Evolutionary conservation across 306 rosid genomes (phyloP), one percentile per base, ranked within the genome.

Genomic region (Gynostemma pentaphyllum): DNA sequence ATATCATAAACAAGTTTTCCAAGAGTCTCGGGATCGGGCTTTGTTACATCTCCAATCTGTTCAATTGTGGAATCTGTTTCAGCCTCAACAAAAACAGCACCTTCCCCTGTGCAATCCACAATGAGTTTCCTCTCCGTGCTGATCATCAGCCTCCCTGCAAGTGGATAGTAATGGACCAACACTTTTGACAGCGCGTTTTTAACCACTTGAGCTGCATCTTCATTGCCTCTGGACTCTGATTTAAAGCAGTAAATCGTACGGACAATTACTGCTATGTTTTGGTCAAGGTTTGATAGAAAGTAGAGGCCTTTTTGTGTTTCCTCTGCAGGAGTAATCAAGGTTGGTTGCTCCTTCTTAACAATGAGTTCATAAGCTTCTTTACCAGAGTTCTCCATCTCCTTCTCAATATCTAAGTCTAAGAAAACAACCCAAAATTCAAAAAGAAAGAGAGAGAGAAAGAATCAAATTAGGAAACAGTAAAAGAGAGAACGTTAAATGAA

Each of bases 11-110:
- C 85, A 16, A 92, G 79, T 78, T 84, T 81, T 21, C 84, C 87
- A 47, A 86, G 88, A 59, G 68, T 69, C 4, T 65, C 34, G 19
- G 94, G 90, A 42, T 88, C 82, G 8, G 94, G 87, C 76, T 86
- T 88, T 24, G 94, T 82, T 19, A 81, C 82, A 51, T 88, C 96
- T 48, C 94, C 94, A 8, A 92, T 68, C 70, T 88, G 75, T 6
- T 81, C 70, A 19, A 88, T 78, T 4, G 39, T 14, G 30, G 82
- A 78, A 64, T 82, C 71, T 5, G 96, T 95, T 80, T 88, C 85
- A 24, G 95, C 99, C 64, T 84, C 96, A 61, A 92, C 90, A 44
- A 92, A 92, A 0, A 84, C 71, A 0, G 90, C 95, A 47, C 99
- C 99, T 22, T 88, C 94, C 27, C 79, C 90, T 1, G 75, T 75